A percentile compares a stretch with the other conserved stretches of the same genome.
Conservation (phyloP, 768 basidiomycete genomes). For the Serendipita sp. region DNA sequence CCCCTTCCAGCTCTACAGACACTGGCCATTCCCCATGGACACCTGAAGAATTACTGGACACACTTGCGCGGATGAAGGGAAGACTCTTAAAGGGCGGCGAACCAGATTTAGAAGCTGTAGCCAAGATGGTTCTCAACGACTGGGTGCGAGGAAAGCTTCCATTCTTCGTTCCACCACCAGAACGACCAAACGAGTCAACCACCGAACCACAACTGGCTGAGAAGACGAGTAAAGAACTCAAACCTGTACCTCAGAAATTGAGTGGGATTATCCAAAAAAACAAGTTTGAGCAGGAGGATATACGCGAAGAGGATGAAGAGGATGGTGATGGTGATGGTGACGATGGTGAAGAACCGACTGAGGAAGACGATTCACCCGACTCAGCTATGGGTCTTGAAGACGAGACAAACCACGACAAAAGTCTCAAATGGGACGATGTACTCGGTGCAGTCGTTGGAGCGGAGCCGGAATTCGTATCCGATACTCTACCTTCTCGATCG, state of each 20-base stretch:
- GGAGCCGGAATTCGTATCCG: constrained; percentile 10
- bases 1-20: constrained; percentile 39
- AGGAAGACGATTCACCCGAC: constrained; percentile 1
- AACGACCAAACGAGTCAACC: constrained; percentile 56
- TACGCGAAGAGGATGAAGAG: constrained; percentile 40
- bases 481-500: constrained; percentile 17
- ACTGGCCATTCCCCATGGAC: constrained; percentile 31
- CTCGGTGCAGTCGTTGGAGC: constrained; percentile 39
- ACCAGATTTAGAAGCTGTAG: constrained; percentile 78
- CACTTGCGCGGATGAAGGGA: constrained; percentile 80
- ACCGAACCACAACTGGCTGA: constrained; percentile 17
- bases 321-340: constrained; percentile 24
- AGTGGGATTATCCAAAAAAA: constrained; percentile 81
- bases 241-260: constrained; percentile 61
- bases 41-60: constrained; percentile 65
- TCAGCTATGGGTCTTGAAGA: constrained; percentile 8
- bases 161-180: constrained; percentile 87
- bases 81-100: constrained; percentile 88
- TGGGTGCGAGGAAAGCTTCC: constrained; percentile 97
- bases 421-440: constrained; percentile 72
- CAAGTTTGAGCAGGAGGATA: constrained; percentile 70
- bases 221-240: constrained; percentile 22
- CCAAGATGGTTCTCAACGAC: constrained; percentile 88
- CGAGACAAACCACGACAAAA: constrained; percentile 14
- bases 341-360: constrained; percentile 20